Base-by-base conservation (phyloP, 352 stramenopile genomes). In the Halophytophthora polymorphica region DNA sequence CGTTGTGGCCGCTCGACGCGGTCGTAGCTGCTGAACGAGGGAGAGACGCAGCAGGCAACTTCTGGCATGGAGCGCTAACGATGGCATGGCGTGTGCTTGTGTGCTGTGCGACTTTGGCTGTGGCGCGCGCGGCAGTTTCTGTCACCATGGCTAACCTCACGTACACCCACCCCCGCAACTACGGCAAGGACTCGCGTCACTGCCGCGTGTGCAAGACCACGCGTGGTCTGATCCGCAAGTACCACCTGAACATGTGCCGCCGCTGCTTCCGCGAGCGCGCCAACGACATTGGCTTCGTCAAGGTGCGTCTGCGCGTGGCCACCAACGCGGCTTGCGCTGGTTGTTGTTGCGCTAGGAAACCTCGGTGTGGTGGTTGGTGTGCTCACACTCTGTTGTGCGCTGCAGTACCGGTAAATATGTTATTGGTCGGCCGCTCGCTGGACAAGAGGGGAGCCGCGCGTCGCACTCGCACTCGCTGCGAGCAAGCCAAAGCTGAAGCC, bases 191-290 rank as follows among this genome's bases (percentile, higher is more conserved):
- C 78, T 94, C 83, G 66, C 82, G 80, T 60, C 83, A 92, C 77
- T 94, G 88, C 83, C 87, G 87, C 58, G 80, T 91, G 61, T 97
- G 88, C 81, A 79, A 92, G 64, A 95, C 86, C 44, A 94, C 87
- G 49, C 80, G 83, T 80, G 89, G 87, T 74, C 65, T 98, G 50
- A 98, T 98, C 78, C 83, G 90, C 72, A 98, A 98, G 83, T 98
- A 98, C 76, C 71, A 91, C 70, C 69, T 98, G 60, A 93, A 96
- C 75, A 97, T 98, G 83, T 98, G 94, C 88, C 89, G 94, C 73
- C 92, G 95, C 59, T 98, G 94, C 83, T 98, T 98, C 86, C 83
- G 92, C 50, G 88, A 97, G 71, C 87, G 92, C 69, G 93, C 93
- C 64, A 92, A 72, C 53, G 79, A 97, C 68, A 98, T 98, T 77